Evolutionary conservation across 2,329 filamentous ascomycete species (phyloP).

Genomic region (Neonectria faginata): DNA sequence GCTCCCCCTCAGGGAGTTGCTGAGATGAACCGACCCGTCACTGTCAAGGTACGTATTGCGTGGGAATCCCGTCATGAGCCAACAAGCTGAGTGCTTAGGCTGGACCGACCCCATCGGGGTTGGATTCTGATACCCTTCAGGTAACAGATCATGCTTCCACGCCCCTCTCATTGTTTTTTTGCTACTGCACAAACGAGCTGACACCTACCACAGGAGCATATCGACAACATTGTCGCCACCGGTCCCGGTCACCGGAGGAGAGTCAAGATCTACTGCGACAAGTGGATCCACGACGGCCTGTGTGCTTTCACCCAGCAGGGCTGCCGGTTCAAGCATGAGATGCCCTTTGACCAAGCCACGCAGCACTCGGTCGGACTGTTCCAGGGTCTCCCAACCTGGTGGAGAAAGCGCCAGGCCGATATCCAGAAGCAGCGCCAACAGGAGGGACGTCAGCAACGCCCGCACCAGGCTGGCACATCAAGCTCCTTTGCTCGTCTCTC

Average conservation of each 20-base stretch:
- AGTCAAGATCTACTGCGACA: constrained; percentile 83
- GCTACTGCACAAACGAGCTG: constrained; percentile 11
- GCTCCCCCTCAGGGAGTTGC: constrained; percentile 53
- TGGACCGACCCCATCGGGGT: constrained; percentile 33
- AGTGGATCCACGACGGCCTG: constrained; percentile 88
- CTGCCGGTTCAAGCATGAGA: constrained; percentile 91
- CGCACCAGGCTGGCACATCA: constrained; percentile 18
- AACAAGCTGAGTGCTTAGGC: constrained; percentile 47
- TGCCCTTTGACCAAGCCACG: constrained; percentile 77
- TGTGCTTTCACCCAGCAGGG: constrained; percentile 89
- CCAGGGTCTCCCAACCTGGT: constrained; percentile 71
- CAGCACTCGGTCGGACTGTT: constrained; percentile 78
- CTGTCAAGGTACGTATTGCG: constrained; percentile 54
- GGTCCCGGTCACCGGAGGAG: constrained; percentile 56
- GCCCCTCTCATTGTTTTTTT: background rate
- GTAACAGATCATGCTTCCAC: constrained; percentile 39
- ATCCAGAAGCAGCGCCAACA: constrained; percentile 40
- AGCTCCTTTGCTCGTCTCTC: background rate
- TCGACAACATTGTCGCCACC: constrained; percentile 50
- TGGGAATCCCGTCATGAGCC: constrained; percentile 19
- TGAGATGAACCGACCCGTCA: constrained; percentile 53
- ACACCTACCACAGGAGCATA: constrained; percentile 46
- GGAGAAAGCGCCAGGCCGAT: constrained; percentile 66
- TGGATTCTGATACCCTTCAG: constrained; percentile 49
- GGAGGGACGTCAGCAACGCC: constrained; percentile 33